Conservation (phyloP, 2,329 filamentous ascomycete species). For the Pseudopyricularia javanii region DNA sequence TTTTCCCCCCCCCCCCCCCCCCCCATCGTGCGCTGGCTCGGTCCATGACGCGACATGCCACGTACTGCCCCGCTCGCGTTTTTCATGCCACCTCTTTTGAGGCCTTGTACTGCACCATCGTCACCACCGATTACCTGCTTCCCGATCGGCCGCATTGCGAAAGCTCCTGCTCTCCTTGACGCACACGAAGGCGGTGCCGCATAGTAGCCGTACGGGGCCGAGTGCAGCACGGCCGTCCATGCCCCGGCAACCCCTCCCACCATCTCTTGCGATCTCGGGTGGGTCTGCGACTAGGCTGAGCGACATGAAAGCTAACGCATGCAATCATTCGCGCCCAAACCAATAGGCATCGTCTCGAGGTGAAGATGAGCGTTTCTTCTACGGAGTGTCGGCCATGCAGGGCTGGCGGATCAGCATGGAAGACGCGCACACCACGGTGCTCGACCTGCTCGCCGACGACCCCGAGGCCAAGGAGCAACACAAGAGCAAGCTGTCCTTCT, state of each 20-base stretch:
- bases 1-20: background rate
- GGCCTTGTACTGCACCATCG: background rate
- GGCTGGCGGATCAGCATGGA: slow-evolving; percentile 99
- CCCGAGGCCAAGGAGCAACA: slow-evolving; percentile 49
- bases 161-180: background rate
- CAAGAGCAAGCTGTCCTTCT: slow-evolving; percentile 75
- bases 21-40: background rate
- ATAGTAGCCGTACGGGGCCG: background rate
- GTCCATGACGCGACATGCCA: background rate
- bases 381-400: slow-evolving; percentile 96
- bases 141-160: background rate
- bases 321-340: slow-evolving; percentile 7
- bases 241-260: background rate
- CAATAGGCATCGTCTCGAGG: slow-evolving; percentile 86
- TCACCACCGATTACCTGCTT: background rate
- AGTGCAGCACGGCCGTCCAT: background rate
- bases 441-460: slow-evolving; percentile 62
- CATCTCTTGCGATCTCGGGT: background rate
- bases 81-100: background rate
- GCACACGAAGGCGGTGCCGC: background rate
- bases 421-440: slow-evolving; percentile 80
- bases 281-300: background rate
- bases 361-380: slow-evolving; percentile 85
- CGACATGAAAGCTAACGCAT: background rate
- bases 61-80: background rate